Base-by-base conservation (phyloP, 257 asterid species). In the Echites panduratus region DNA sequence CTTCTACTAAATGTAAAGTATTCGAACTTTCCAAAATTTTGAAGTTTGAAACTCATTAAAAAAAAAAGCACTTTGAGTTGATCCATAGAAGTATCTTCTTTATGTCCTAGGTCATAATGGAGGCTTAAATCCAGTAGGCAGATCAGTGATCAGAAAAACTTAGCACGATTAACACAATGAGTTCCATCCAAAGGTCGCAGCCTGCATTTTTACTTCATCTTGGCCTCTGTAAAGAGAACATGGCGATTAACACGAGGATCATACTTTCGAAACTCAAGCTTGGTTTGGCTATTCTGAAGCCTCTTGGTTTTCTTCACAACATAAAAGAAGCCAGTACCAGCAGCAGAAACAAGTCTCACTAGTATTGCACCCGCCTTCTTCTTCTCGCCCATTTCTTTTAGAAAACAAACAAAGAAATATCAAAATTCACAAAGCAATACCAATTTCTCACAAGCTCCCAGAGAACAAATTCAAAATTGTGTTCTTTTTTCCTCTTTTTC, bases 311-410 rank as follows among this genome's bases (percentile, higher is more conserved):
- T 89, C 81, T 80, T 84, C 73, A 80, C 87, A 26, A 87, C 92
- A 56, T 89, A 89, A 83, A 87, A 89, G 84, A 89, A 89, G 68
- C 96, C 91, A 0, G 91, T 89, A 52, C 93, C 96, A 9, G 96
- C 93, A 20, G 89, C 85, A 10, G 93, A 89, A 7, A 87, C 89
- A 17, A 89, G 93, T 87, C 82, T 82, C 73, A 86, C 86, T 76
- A 89, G 74, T 69, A 83, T 77, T 38, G 96, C 84, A 26, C 89
- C 93, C 2, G 72, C 72, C 57, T 68, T 68, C 72, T 67, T 67
- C 58, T 68, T 68, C 57, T 27, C 72, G 5, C 72, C 72, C 72
- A 68, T 68, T 24, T 68, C 72, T 68, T 47, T 26, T 19, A 69
- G 10, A 68, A 68, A 63, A 27, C 14, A 24, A 45, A 59, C 70